Conservation (phyloP, 257 asterid genomes). For the Eustoma russellianum region DNA sequence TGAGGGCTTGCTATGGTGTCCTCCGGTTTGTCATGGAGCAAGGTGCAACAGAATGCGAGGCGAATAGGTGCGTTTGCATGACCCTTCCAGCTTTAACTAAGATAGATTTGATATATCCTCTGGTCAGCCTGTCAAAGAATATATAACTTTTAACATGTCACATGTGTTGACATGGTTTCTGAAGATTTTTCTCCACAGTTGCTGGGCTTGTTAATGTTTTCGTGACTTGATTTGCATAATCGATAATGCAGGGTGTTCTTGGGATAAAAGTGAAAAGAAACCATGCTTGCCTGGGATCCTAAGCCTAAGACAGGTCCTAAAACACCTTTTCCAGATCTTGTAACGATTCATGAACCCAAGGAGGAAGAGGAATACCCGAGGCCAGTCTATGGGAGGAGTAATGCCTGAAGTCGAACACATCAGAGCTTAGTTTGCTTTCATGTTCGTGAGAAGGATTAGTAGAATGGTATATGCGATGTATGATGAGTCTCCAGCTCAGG, state of each 20-base stretch:
- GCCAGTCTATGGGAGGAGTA: constrained; percentile 3
- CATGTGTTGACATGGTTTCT: no score
- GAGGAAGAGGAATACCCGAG: constrained; percentile 33
- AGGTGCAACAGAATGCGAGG: constrained; percentile 63
- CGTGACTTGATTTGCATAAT: no score
- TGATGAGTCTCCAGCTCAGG: no score
- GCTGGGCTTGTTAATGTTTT: no score
- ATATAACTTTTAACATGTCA: constrained; percentile 8
- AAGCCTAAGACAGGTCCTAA: constrained; percentile 44
- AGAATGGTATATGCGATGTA: no score
- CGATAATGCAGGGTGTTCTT: constrained; percentile 30
- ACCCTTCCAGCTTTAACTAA: no score
- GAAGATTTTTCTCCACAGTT: no score
- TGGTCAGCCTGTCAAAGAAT: constrained; percentile 57
- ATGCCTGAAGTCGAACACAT: constrained; percentile 28
- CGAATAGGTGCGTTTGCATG: background rate
- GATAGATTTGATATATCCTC: no score
- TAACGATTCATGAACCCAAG: constrained; percentile 48
- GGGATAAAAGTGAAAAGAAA: constrained; percentile 58
- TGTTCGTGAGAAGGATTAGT: background rate
- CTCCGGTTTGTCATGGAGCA: constrained; percentile 51
- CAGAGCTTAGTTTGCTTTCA: background rate
- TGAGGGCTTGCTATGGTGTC: constrained; percentile 50
- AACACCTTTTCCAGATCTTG: constrained; percentile 51
- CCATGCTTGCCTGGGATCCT: constrained; percentile 63